Base-by-base conservation (phyloP, 129 eudicot genomes). In the Silybum marianum region DNA sequence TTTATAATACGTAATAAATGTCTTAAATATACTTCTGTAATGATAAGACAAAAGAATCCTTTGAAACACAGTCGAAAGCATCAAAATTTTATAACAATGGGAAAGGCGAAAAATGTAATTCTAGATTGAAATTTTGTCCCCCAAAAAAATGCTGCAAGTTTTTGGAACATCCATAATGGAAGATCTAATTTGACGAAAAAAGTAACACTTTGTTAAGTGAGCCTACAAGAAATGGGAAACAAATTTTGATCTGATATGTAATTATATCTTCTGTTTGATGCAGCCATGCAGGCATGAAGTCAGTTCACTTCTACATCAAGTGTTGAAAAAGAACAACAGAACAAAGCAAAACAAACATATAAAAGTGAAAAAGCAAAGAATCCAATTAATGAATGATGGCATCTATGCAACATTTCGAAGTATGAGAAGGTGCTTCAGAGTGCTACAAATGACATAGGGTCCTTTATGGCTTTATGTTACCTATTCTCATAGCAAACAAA, bases 391-490 rank as follows among this genome's bases (percentile, higher is more conserved):
- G 66, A 58, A 58, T 58, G 24, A 58, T 58, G 65, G 65, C 65
- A 54, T 54, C 22, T 18, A 54, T 54, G 65, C 23, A 54, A 5
- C 63, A 14, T 51, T 51, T 51, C 8, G 7, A 51, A 77, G 63
- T 38, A 77, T 77, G 22, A 66, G 32, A 38, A 66, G 81, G 36
- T 77, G 73, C 80, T 76, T 34, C 71, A 34, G 80, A 63, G 71
- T 76, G 71, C 22, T 78, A 39, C 68, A 66, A 65, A 11, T 77
- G 63, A n/a, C 81, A 78, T 30, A 70, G 68, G 28, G 25, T 54
- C 22, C 19, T 19, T 19, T 21, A n/a, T n/a, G 25, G 10, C 68
- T 39, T n/a, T 70, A 79, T 46, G 38, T 51, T 70, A 79, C 22
- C 74, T 30, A 79, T 73, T 75, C 76, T 70, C 24, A 46, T 12